These are phyloP conservation scores for Neonectria coccinea DNA, from an alignment of 2,329 filamentous ascomycete species.

Conservation along the genomic window DNA sequence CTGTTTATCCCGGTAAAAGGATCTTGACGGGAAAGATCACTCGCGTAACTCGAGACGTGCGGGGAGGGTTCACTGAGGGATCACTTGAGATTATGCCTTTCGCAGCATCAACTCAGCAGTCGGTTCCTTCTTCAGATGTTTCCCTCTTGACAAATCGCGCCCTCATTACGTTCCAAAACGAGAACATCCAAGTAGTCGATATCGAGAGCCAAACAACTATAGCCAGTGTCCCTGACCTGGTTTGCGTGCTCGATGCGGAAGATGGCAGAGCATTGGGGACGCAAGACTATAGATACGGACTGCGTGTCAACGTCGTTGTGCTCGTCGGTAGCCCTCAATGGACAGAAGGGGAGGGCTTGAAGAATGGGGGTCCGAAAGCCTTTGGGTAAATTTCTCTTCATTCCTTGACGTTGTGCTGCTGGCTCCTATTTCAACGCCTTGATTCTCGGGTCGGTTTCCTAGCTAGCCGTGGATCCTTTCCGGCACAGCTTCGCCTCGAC, in stretches of 20 bases:
- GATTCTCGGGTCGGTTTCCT: no score
- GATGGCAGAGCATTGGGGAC: slow-evolving; percentile 28
- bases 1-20: slow-evolving; percentile 5
- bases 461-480: no score
- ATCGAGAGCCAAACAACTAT: background rate
- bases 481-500: background rate
- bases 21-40: slow-evolving; percentile 23
- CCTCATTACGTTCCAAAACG: slow-evolving; percentile 12
- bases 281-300: slow-evolving; percentile 29
- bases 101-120: background rate
- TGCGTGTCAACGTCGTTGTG: slow-evolving; percentile 22
- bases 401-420: background rate
- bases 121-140: background rate
- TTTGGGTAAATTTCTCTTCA: slow-evolving; percentile 8
- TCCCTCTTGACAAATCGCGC: background rate
- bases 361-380: slow-evolving; percentile 3
- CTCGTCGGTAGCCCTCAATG: slow-evolving; percentile 27
- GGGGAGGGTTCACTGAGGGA: slow-evolving; percentile 14
- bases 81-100: slow-evolving; percentile 14
- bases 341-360: slow-evolving; percentile 24
- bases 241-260: slow-evolving; percentile 24
- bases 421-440: background rate
- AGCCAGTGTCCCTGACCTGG: slow-evolving; percentile 30
- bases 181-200: slow-evolving; percentile 18
- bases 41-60: slow-evolving; percentile 6